A percentile compares a stretch with the other conserved stretches of the same genome.
phyloP scores from a whole-genome alignment of 257 asterid genomes.

The Parsonsia alboflavescens region DNA sequence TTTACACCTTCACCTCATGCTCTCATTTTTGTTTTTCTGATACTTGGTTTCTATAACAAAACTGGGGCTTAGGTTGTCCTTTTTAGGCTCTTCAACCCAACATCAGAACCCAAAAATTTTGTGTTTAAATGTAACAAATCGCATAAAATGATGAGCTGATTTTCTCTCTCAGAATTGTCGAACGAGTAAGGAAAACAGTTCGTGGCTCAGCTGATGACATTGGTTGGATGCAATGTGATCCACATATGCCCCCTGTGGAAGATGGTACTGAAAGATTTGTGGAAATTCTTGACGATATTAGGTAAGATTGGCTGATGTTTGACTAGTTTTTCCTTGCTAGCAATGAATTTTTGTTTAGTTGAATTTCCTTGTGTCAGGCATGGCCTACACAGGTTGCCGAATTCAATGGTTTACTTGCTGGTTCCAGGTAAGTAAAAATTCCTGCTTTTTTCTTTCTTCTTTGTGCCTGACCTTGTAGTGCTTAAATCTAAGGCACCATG shows the following conservation, averaged over 20 bases:
- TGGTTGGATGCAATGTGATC: slow-evolving; percentile 78
- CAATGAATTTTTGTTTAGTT: slow-evolving; percentile 20
- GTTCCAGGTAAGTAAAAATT: slow-evolving; percentile 74
- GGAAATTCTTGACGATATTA: slow-evolving; percentile 73
- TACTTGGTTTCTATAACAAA: neutral
- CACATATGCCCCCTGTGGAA: slow-evolving; percentile 85
- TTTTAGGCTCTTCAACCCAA: neutral
- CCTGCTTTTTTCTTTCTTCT: neutral
- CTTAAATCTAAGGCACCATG: neutral
- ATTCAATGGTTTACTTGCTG: slow-evolving; percentile 80
- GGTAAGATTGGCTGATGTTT: slow-evolving; percentile 29
- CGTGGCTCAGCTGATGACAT: slow-evolving; percentile 97
- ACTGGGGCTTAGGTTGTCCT: neutral
- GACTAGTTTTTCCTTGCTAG: slow-evolving; percentile 1
- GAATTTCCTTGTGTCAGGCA: slow-evolving; percentile 51
- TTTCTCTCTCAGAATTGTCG: slow-evolving; percentile 29
- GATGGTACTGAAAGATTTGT: slow-evolving; percentile 76
- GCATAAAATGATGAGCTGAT: neutral
- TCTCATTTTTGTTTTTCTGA: neutral
- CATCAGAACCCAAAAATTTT: too few species aligned
- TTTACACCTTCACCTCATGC: neutral
- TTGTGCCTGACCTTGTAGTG: neutral
- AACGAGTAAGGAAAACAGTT: slow-evolving; percentile 76
- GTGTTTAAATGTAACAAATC: neutral
- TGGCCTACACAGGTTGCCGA: slow-evolving; percentile 85